Conservation (phyloP, 345 rosid genomes). For the Linum lewisii region DNA sequence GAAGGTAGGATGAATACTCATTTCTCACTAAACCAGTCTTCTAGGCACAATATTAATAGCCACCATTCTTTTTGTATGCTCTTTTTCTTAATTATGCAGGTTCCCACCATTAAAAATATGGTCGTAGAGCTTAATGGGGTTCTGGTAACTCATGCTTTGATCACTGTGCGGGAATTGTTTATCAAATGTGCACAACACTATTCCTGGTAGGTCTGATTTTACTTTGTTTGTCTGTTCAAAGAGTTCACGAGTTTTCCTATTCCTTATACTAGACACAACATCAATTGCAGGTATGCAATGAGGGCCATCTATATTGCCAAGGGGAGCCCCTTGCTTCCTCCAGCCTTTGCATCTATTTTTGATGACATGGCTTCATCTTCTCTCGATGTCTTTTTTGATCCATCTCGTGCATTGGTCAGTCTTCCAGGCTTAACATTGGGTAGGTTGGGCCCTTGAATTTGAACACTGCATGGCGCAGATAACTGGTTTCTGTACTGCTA, state of each 20-base stretch:
- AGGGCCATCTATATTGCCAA: constrained; percentile 87
- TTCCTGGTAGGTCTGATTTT: constrained; percentile 56
- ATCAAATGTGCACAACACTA: constrained; percentile 78
- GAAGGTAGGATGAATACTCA: constrained; percentile 42
- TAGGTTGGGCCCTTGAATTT: constrained; percentile 15
- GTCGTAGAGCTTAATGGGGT: constrained; percentile 92
- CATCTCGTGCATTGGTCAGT: constrained; percentile 62
- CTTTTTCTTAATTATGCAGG: constrained; percentile 40
- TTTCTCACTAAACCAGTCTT: constrained; percentile 11
- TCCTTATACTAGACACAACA: constrained; percentile 11
- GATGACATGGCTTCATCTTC: constrained; percentile 89
- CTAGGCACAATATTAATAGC: constrained; percentile 6
- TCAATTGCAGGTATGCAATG: constrained; percentile 72
- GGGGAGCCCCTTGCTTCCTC: constrained; percentile 87
- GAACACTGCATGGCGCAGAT: background rate
- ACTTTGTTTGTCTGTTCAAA: constrained; percentile 8
- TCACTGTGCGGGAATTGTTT: constrained; percentile 63
- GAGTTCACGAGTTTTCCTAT: constrained; percentile 4
- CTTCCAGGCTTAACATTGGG: constrained; percentile 79
- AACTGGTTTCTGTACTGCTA: background rate
- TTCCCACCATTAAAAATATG: constrained; percentile 72
- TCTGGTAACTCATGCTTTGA: constrained; percentile 81
- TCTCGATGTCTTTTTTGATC: constrained; percentile 91
- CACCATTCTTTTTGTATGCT: constrained; percentile 7
- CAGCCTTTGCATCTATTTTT: constrained; percentile 75